These are phyloP conservation scores for Nidularia sp. DNA, from an alignment of 768 basidiomycete genomes.

Conservation along the genomic window DNA sequence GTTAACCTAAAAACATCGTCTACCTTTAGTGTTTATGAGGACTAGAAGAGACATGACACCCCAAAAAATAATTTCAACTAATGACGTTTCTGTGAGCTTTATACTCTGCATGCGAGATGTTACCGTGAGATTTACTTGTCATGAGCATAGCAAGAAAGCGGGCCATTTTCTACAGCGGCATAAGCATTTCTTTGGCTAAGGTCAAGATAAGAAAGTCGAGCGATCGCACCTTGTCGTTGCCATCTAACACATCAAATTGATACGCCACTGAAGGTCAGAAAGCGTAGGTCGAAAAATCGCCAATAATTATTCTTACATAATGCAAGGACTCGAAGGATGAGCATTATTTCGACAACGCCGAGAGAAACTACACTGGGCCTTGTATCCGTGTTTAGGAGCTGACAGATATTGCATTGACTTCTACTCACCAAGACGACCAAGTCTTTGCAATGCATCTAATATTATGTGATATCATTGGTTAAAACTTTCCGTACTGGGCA, in stretches of 20 bases:
- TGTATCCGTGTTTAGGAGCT: not conserved
- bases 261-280: not conserved
- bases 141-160: not conserved
- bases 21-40: not conserved
- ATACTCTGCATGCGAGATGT: not conserved
- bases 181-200: not conserved
- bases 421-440: not conserved
- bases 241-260: not conserved
- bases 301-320: not conserved
- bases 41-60: not conserved
- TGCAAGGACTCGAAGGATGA: not conserved
- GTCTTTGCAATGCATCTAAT: not conserved
- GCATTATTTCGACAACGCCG: not conserved
- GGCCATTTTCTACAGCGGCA: not conserved
- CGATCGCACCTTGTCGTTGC: not conserved
- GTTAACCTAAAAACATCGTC: not conserved
- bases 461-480: not conserved
- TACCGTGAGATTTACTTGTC: not conserved
- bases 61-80: not conserved
- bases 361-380: not conserved
- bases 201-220: not conserved
- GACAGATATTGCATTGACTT: not conserved
- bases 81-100: not conserved
- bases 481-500: not conserved
- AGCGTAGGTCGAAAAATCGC: not conserved